phyloP scores from a whole-genome alignment of 768 basidiomycete species.

The Mycena epipterygia region DNA sequence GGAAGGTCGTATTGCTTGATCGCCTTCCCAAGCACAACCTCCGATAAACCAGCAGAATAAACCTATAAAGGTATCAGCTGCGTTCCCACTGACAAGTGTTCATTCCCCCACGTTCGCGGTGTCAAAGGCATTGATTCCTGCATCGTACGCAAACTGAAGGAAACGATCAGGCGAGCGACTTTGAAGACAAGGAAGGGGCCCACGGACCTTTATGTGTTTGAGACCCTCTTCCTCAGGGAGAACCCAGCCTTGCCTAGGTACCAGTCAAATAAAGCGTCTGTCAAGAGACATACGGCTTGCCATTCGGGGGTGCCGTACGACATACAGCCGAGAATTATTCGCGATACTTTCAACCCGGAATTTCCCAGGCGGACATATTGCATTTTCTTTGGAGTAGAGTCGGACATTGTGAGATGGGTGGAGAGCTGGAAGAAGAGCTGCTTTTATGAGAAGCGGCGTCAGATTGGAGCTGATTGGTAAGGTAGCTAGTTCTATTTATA shows the following conservation, averaged over 20 bases:
- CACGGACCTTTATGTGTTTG: conserved; percentile 50
- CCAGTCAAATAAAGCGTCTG: too few species aligned
- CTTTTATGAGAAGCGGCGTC: too few species aligned
- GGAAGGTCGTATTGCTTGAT: conserved; percentile 77
- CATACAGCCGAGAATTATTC: conserved; percentile 44
- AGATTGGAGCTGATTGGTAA: too few species aligned
- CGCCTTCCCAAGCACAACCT: conserved; percentile 77
- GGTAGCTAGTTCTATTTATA: too few species aligned
- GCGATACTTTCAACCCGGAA: conserved; percentile 23
- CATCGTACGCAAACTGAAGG: conserved; percentile 58
- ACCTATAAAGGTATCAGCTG: conserved; percentile 52
- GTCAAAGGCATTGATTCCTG: conserved; percentile 76
- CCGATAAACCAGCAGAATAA: conserved; percentile 77
- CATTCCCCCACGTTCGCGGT: conserved; percentile 71
- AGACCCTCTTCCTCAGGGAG: conserved; percentile 51
- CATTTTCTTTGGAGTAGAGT: too few species aligned
- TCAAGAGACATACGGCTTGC: too few species aligned
- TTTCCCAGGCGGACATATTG: conserved; percentile 18
- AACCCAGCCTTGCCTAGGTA: conserved; percentile 53
- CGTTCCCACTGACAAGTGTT: conserved; percentile 2
- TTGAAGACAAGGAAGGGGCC: neutral
- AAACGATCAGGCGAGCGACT: neutral
- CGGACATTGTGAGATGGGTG: too few species aligned
- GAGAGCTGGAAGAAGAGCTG: too few species aligned
- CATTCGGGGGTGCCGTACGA: conserved; percentile 40